A percentile compares a stretch with the other conserved stretches of the same genome.
Conservation (phyloP, 2,329 filamentous ascomycete species). For the Xylaria polymorpha region DNA sequence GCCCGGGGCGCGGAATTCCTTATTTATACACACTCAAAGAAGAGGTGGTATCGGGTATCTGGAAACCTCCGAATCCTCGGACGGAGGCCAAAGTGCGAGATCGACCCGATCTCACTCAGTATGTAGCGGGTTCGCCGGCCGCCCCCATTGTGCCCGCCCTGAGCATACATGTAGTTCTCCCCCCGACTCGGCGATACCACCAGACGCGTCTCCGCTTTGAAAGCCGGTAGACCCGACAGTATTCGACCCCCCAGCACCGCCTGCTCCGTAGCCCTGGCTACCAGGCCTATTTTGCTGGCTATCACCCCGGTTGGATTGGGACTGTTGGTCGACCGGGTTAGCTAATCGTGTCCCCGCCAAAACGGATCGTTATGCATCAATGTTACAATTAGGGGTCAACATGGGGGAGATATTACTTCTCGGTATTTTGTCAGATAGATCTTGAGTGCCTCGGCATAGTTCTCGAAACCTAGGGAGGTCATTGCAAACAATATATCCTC, state of each 20-base stretch:
- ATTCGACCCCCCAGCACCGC: slow-evolving; percentile 54
- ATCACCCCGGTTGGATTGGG: slow-evolving; percentile 79
- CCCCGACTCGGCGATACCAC: slow-evolving; percentile 58
- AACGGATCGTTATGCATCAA: slow-evolving; percentile 16
- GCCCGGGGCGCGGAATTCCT: slow-evolving; percentile 38
- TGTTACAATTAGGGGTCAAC: slow-evolving; percentile 17
- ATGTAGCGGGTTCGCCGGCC: slow-evolving; percentile 59
- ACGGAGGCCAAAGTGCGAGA: slow-evolving; percentile 30
- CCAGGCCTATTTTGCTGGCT: slow-evolving; percentile 62
- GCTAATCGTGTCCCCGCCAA: slow-evolving; percentile 14
- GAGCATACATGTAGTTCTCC: slow-evolving; percentile 64
- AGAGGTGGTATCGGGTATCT: slow-evolving; percentile 42
- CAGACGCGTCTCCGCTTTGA: slow-evolving; percentile 58
- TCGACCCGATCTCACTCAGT: slow-evolving; percentile 52
- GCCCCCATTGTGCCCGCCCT: slow-evolving; percentile 69
- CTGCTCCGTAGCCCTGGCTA: slow-evolving; percentile 64
- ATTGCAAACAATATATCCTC: slow-evolving; percentile 99
- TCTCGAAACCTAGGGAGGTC: slow-evolving; percentile 98
- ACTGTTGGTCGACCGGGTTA: slow-evolving; percentile 66
- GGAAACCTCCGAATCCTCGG: slow-evolving; percentile 32
- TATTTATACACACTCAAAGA: slow-evolving; percentile 52
- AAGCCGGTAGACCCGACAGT: slow-evolving; percentile 58
- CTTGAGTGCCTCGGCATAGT: slow-evolving; percentile 97
- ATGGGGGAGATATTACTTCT: slow-evolving; percentile 74
- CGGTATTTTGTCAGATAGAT: slow-evolving; percentile 98